Percentiles rank a stretch among this genome's conserved stretches.
Evolutionary conservation across 1,139 yeast genomes (phyloP).

Genomic region (Geotrichum citri-aurantii): DNA sequence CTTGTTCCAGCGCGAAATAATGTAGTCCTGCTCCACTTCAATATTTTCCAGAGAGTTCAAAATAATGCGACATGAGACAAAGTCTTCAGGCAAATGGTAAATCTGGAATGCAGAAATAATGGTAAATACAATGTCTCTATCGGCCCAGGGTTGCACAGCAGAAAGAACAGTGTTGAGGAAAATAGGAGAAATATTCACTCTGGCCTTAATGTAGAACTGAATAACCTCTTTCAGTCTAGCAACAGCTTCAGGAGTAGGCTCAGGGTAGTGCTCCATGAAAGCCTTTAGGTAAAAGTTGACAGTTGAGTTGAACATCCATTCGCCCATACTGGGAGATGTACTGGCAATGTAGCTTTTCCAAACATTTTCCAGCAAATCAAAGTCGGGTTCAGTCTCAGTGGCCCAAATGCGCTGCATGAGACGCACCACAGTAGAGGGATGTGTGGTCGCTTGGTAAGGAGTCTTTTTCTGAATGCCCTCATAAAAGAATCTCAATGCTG

Average conservation of each 20-base stretch:
- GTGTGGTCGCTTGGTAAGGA: slow-evolving; percentile 67
- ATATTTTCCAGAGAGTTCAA: slow-evolving; percentile 70
- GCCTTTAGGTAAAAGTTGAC: slow-evolving; percentile 64
- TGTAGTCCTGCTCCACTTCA: slow-evolving; percentile 50
- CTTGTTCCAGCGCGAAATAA: slow-evolving; percentile 34
- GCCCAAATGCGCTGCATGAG: slow-evolving; percentile 60
- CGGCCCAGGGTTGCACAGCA: slow-evolving; percentile 63
- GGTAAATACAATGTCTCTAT: slow-evolving; percentile 57
- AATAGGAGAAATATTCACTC: slow-evolving; percentile 58
- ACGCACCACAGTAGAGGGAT: slow-evolving; percentile 68
- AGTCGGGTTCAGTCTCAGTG: slow-evolving; percentile 33
- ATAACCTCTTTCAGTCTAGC: slow-evolving; percentile 54
- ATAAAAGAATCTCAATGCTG: slow-evolving; percentile 68
- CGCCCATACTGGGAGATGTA: slow-evolving; percentile 57
- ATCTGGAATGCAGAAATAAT: slow-evolving; percentile 57
- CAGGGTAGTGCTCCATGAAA: slow-evolving; percentile 57
- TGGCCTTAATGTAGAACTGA: slow-evolving; percentile 50
- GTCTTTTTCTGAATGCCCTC: slow-evolving; percentile 61
- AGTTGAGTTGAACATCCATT: slow-evolving; percentile 58
- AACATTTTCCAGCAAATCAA: slow-evolving; percentile 52
- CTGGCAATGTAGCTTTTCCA: slow-evolving; percentile 61
- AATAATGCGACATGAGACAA: slow-evolving; percentile 69
- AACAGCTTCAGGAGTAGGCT: slow-evolving; percentile 52
- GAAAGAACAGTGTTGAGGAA: slow-evolving; percentile 74
- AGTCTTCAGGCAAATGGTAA: slow-evolving; percentile 55